These are phyloP conservation scores for Ophiostoma pallidulum DNA, from an alignment of 2,329 filamentous ascomycete species.

Conservation along the genomic window DNA sequence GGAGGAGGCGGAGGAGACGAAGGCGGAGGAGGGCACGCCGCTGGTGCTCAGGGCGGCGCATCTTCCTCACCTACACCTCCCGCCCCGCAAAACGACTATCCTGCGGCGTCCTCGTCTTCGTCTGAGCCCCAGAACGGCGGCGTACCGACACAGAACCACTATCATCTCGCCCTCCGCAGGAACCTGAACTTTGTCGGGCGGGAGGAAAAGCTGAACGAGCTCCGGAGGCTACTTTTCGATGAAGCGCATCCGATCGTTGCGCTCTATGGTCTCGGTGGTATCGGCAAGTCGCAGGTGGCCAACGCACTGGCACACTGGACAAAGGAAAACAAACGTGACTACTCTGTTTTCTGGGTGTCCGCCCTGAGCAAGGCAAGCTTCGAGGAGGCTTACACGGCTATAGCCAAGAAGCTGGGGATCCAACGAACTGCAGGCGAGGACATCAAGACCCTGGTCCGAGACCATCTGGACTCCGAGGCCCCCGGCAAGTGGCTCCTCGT, in stretches of 20 bases:
- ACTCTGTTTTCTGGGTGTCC: constrained; percentile 35
- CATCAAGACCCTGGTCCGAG: constrained; percentile 48
- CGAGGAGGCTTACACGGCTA: constrained; percentile 28
- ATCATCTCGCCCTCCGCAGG: not conserved
- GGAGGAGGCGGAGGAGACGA: too few relatives aligned
- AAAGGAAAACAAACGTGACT: constrained; percentile 25
- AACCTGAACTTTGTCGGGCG: constrained; percentile 8
- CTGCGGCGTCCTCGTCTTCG: not conserved
- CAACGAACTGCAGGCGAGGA: constrained; percentile 41
- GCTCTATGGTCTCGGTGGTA: constrained; percentile 27
- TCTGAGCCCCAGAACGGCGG: not conserved
- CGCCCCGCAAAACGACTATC: not conserved
- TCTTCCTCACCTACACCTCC: not conserved
- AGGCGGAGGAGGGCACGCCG: too few relatives aligned
- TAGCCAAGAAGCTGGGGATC: constrained; percentile 25
- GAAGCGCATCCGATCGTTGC: not conserved
- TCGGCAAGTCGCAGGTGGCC: constrained; percentile 32
- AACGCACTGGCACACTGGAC: constrained; percentile 31
- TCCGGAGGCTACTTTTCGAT: constrained; percentile 2
- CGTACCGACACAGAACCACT: not conserved
- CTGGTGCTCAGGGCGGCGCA: not conserved
- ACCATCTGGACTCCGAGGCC: constrained; percentile 21
- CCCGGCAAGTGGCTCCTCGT: constrained; percentile 31
- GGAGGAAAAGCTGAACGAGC: not conserved
- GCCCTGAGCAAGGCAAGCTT: constrained; percentile 30